Conservation (phyloP, 352 stramenopile species). For the Globisporangium carolinianum region DNA sequence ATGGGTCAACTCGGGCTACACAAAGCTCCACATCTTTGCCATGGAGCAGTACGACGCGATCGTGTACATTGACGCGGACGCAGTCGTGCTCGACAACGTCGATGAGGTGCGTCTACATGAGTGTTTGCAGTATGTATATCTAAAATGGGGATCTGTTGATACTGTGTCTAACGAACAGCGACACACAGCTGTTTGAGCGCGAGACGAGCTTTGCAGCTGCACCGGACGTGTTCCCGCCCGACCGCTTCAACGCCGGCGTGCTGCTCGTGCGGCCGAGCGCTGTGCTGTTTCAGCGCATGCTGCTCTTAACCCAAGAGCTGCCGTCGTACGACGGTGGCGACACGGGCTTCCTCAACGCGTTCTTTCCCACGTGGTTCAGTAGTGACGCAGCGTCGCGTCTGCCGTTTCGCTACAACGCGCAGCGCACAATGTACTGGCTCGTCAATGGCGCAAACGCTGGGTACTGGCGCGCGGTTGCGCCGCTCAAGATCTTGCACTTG, state of each 20-base stretch:
- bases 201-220: conserved; percentile 68
- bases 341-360: conserved; percentile 84
- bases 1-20: conserved; percentile 39
- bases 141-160: too few species aligned
- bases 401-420: conserved; percentile 78
- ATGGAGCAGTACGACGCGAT: conserved; percentile 73
- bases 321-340: conserved; percentile 72
- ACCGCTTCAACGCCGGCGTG: conserved; percentile 83
- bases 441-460: conserved; percentile 57
- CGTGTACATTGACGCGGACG: conserved; percentile 83
- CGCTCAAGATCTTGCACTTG: conserved; percentile 37
- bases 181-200: conserved; percentile 27
- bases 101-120: conserved; percentile 24
- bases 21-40: conserved; percentile 41
- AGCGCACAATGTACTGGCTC: conserved; percentile 76
- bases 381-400: conserved; percentile 42
- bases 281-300: conserved; percentile 47
- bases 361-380: conserved; percentile 69
- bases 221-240: conserved; percentile 77
- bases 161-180: too few species aligned
- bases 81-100: conserved; percentile 66
- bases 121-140: too few species aligned
- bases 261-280: conserved; percentile 50
- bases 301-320: conserved; percentile 27
- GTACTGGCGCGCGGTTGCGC: conserved; percentile 60